A percentile compares a stretch with the other conserved stretches of the same genome.
phyloP scores from a whole-genome alignment of 495 filamentous ascomycete genomes.

The Penicillium odoratum region DNA sequence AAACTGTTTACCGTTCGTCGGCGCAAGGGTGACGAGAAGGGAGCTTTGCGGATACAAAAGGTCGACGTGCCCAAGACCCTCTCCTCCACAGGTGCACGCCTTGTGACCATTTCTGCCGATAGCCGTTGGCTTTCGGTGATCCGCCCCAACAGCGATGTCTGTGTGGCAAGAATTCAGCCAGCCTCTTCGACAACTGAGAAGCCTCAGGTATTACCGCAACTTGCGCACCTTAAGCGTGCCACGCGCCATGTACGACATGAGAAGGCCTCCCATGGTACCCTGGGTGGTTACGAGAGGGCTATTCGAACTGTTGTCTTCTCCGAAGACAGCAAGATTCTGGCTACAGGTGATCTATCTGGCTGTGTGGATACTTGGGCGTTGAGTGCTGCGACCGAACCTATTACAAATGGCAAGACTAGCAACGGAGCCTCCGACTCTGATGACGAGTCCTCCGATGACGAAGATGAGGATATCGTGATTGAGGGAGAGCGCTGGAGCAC shows the following conservation, averaged over 20 bases:
- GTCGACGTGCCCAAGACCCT: slow-evolving; percentile 55
- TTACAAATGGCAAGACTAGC: slow-evolving; percentile 26
- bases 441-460: slow-evolving; percentile 54
- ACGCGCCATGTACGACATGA: slow-evolving; percentile 54
- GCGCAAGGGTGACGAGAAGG: slow-evolving; percentile 46
- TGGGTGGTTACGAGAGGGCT: slow-evolving; percentile 75
- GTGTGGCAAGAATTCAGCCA: slow-evolving; percentile 44
- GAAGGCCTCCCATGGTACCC: slow-evolving; percentile 58
- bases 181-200: slow-evolving; percentile 36
- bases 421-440: slow-evolving; percentile 41
- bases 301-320: slow-evolving; percentile 79
- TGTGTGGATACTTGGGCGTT: slow-evolving; percentile 85
- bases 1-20: slow-evolving; percentile 67
- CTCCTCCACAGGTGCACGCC: slow-evolving; percentile 61
- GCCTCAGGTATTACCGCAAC: slow-evolving; percentile 45
- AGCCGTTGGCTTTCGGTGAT: slow-evolving; percentile 57
- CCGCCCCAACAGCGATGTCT: slow-evolving; percentile 50
- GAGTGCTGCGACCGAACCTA: slow-evolving; percentile 49
- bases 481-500: slow-evolving; percentile 63
- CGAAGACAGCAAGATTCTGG: slow-evolving; percentile 73
- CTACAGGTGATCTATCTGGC: slow-evolving; percentile 77
- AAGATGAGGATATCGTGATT: slow-evolving; percentile 40
- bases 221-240: slow-evolving; percentile 58
- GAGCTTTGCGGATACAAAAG: slow-evolving; percentile 66
- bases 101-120: slow-evolving; percentile 54